Base-by-base conservation (phyloP, 1,284 basidiomycete species). In the Prillingera fragicola region DNA sequence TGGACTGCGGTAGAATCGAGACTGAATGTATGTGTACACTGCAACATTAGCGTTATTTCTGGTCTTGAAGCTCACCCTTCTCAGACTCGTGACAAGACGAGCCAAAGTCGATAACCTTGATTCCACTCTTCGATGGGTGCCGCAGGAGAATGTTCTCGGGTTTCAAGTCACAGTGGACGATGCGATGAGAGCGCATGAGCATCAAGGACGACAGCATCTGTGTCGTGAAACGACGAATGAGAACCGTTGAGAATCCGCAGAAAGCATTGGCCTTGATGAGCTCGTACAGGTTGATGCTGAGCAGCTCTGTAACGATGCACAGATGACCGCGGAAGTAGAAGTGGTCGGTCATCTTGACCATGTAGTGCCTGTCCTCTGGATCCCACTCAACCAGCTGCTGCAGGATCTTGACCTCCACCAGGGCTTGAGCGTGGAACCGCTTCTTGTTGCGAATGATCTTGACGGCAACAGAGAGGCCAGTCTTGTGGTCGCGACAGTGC, bases 371-470 rank as follows among this genome's bases (percentile, higher is more conserved):
- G 73, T 96, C 92, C 46, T 98, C 91, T 3, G 86, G 79, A 66
- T 98, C 95, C 92, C 94, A 97, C 83, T 94, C 90, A 36, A 86
- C 81, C 59, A 98, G 76, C 66, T 88, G 96, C 64, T 97, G 89
- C 49, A 99, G 75, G 51, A 99, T 97, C 73, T 96, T 96, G 71
- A 98, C 95, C 74, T 98, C 95, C 17, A 98, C 94, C 26, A 98
- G 73, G 4, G 95, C 95, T 71, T 98, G 95, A 61, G 96, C 88
- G 68, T 98, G 94, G 78, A 98, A 98, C 33, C 95, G 79, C 73
- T 97, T 97, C 79, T 97, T 98, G 76, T 98, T 98, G 28, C 95
- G 82, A 59, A 99, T 98, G 57, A 99, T 95, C 78, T 99, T 99
- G 76, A 99, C 84, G 6, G 95, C 95, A 14, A 97, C 89, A 24